Base-by-base conservation (phyloP, 257 asterid genomes). In the Fraxinus cuspidata region DNA sequence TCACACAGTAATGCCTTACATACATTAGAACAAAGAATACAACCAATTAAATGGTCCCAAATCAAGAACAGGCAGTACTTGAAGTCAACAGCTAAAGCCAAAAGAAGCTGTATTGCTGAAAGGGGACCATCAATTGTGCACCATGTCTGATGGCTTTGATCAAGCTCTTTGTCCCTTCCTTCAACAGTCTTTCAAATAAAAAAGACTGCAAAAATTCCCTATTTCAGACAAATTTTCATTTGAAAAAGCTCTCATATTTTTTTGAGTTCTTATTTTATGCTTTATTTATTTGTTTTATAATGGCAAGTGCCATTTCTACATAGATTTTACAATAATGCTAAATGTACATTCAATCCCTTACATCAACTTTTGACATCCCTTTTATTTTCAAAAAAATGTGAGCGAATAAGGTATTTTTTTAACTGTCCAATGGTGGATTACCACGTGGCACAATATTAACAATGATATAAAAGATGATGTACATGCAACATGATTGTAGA, bases 51-150 rank as follows among this genome's bases (percentile, higher is more conserved):
- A 81, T 25, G 77, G 85, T 85, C 85, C 32, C 78, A 58, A 21
- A 58, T 8, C 29, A 21, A 58, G 74, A 77, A 81, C 85, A 70
- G 71, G 51, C 49, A 81, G 70, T 65, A 58, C 63, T 77, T 75
- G 79, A 71, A 80, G 89, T 85, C 90, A 83, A 83, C 82, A 78
- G 75, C 78, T 70, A 83, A 71, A 29, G 44, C 84, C 85, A 83
- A 88, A 77, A 73, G 67, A 79, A 66, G 75, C 84, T 89, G 90
- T 84, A 37, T 37, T 7, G 87, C 71, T 82, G 81, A 71, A 2
- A 79, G 86, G 89, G 92, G 94, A 85, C 91, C 93, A 79, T 73
- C 42, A 10, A 23, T 72, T 74, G 73, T 72, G 74, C 71, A 71
- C 84, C 42, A 64, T 51, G 35, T 82, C 85, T 76, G 78, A 84